These are phyloP conservation scores for Solanum piurae DNA, from an alignment of 257 asterid genomes.

Conservation along the genomic window DNA sequence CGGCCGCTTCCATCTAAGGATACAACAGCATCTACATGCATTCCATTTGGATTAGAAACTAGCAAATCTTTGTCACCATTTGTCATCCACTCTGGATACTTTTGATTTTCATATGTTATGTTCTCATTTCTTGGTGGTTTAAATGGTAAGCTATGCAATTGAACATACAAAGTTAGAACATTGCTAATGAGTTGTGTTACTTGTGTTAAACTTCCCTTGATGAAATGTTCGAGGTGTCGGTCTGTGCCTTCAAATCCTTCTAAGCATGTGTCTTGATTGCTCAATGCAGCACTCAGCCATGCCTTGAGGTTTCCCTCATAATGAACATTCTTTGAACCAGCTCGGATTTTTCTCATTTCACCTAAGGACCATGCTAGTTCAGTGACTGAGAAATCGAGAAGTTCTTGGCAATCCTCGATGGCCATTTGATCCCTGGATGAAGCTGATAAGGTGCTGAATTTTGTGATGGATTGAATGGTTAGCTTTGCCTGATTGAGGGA, in stretches of 20 bases:
- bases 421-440: slow-evolving; percentile 69
- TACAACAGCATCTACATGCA: slow-evolving; percentile 67
- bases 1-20: slow-evolving; percentile 70
- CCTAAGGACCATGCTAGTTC: slow-evolving; percentile 77
- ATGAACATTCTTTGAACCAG: slow-evolving; percentile 29
- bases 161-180: slow-evolving; percentile 56
- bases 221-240: slow-evolving; percentile 47
- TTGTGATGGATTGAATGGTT: slow-evolving; percentile 41
- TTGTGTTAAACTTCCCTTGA: slow-evolving; percentile 62
- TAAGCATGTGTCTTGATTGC: slow-evolving; percentile 95
- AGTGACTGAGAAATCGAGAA: slow-evolving; percentile 76
- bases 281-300: slow-evolving; percentile 89
- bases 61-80: slow-evolving; percentile 55
- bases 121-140: slow-evolving; percentile 24
- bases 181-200: slow-evolving; percentile 83
- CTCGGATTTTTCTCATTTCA: slow-evolving; percentile 58
- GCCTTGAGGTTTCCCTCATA: slow-evolving; percentile 73
- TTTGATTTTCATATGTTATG: background rate
- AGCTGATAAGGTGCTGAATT: slow-evolving; percentile 58
- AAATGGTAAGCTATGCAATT: slow-evolving; percentile 52
- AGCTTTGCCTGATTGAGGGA: slow-evolving; percentile 46
- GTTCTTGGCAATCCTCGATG: slow-evolving; percentile 83
- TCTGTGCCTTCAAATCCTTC: slow-evolving; percentile 97
- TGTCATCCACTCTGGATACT: slow-evolving; percentile 67
- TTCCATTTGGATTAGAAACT: slow-evolving; percentile 22